Evolutionary conservation across 2,329 filamentous ascomycete genomes (phyloP).

Genomic region (Cryphonectria radicalis): DNA sequence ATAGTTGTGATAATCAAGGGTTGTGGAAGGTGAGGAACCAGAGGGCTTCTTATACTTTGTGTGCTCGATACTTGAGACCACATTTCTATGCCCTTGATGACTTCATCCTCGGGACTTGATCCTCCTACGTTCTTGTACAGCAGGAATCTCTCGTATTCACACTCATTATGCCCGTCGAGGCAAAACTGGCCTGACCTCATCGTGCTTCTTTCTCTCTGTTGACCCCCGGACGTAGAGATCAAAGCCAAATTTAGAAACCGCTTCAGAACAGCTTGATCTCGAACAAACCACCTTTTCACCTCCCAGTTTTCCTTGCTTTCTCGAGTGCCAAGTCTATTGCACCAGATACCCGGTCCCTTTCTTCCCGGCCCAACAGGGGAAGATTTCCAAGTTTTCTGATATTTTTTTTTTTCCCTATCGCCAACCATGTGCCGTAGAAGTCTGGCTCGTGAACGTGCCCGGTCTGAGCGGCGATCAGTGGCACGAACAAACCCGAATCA

Average conservation of each 20-base stretch:
- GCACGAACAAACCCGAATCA: background rate
- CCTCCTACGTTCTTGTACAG: background rate
- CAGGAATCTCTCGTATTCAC: background rate
- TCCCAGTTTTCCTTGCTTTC: background rate
- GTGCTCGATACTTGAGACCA: background rate
- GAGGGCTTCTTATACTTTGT: constrained; percentile 4
- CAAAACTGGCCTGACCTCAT: background rate
- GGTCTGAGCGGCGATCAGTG: background rate
- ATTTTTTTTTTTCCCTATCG: background rate
- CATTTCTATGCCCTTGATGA: background rate
- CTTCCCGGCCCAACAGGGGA: background rate
- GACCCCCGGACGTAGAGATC: background rate
- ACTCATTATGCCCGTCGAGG: background rate
- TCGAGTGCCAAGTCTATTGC: background rate
- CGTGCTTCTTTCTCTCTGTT: background rate
- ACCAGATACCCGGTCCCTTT: background rate
- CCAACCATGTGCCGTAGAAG: background rate
- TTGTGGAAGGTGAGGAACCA: background rate
- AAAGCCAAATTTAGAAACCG: background rate
- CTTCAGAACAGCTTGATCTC: background rate
- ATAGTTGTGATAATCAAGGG: background rate
- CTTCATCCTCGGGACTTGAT: background rate
- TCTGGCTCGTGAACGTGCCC: background rate
- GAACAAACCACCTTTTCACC: background rate
- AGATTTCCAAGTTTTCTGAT: background rate